Evolutionary conservation across 345 rosid species (phyloP), one percentile per base, ranked within the genome.

Genomic region (Salix suchowensis): DNA sequence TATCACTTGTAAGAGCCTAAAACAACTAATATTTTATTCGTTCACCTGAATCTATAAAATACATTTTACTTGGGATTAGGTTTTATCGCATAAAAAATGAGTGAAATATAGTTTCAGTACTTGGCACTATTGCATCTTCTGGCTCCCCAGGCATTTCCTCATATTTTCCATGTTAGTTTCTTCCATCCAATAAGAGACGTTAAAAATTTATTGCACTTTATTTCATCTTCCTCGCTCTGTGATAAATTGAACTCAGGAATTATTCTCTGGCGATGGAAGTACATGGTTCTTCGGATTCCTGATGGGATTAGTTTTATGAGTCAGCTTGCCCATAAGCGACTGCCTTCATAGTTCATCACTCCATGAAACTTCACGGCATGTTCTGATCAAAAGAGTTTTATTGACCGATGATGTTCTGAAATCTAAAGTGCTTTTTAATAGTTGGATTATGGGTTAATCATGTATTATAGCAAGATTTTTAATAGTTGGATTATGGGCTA

Each of bases 1-100:
- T 5, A 32, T 4, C 0, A 32, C 34, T 32, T 32, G 0, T 0
- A 32, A 32, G 32, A 32, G 34, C 0, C 0, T 32, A 4, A 4
- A 32, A 32, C 4, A 32, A 32, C 5, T 0, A 32, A 4, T 0
- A 32, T 32, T 32, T 32, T 32, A 32, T 2, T 2, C 0, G 32
- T 30, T 30, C 34, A 32, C 0, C 0, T 32, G 0, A 4, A 32
- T 32, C 5, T 32, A 32, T 5, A 3, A 32, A 32, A 32, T 32
- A 32, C 4, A 32, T 32, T 32, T 32, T 32, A 30, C 32, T 30
- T 30, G 4, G 32, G 32, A 30, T 30, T 2, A 30, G 4, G 32
- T 2, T 30, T 30, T 0, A 30, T 30, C 32, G 4, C 4, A 3
- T 2, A 30, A 30, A 30, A 30, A 30, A 30, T 0, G 4, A 30